These are phyloP conservation scores for Fusarium verrucosum DNA, from an alignment of 2,329 filamentous ascomycete species.

Conservation along the genomic window DNA sequence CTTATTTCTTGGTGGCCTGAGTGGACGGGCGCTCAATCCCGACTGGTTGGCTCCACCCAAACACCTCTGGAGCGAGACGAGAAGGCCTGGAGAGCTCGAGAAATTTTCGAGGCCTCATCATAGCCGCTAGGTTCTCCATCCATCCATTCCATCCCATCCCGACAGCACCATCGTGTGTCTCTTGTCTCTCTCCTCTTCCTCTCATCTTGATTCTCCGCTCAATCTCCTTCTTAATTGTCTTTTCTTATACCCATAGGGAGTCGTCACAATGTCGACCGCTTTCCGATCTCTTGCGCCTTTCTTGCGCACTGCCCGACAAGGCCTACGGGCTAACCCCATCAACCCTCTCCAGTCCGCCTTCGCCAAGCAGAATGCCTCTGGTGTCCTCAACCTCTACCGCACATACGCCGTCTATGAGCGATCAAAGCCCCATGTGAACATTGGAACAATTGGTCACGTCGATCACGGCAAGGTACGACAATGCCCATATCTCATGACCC, in stretches of 20 bases:
- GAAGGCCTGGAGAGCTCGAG: conserved; percentile 43
- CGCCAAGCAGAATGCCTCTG: conserved; percentile 68
- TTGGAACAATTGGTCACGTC: conserved; percentile 99
- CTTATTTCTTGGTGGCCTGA: conserved; percentile 25
- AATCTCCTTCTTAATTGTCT: conserved; percentile 41
- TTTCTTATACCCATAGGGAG: conserved; percentile 37
- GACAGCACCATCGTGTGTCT: conserved; percentile 39
- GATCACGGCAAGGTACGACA: conserved; percentile 93
- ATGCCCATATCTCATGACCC: neutral
- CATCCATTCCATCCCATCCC: no score
- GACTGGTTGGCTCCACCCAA: conserved; percentile 33
- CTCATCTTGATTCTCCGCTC: conserved; percentile 21
- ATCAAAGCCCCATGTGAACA: conserved; percentile 97
- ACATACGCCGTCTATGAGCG: conserved; percentile 81
- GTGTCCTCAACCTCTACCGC: conserved; percentile 72
- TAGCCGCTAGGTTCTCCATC: conserved; percentile 29
- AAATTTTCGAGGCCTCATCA: conserved; percentile 51
- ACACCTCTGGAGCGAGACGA: conserved; percentile 26
- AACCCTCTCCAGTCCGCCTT: conserved; percentile 81
- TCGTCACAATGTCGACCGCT: conserved; percentile 77
- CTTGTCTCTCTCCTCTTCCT: conserved; percentile 14
- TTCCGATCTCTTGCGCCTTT: conserved; percentile 81
- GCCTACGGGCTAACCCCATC: conserved; percentile 73
- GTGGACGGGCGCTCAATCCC: conserved; percentile 35
- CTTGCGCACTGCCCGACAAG: conserved; percentile 80